Percentiles rank a stretch among this genome's conserved stretches.
These are phyloP conservation scores for Elymus sibiricus DNA, from an alignment of 176 grass and related monocot species.

Conservation along the genomic window DNA sequence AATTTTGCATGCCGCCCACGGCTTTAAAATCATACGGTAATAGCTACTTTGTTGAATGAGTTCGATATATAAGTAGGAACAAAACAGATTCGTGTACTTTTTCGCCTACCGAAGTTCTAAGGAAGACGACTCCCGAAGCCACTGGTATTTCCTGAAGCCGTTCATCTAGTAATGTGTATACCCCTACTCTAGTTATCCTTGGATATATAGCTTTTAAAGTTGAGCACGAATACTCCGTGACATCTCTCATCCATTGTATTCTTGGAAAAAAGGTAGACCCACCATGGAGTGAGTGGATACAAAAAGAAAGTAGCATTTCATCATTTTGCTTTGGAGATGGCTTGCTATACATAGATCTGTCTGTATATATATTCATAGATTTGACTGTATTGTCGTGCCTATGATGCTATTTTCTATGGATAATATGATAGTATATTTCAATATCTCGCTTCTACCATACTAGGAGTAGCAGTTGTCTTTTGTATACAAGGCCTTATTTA, in stretches of 20 bases:
- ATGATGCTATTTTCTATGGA: too few species aligned
- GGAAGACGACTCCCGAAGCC: neutral
- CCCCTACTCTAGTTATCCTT: neutral
- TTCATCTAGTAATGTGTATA: neutral
- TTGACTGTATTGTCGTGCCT: too few species aligned
- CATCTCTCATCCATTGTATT: neutral
- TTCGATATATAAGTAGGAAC: neutral
- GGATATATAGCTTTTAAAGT: neutral
- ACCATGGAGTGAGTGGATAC: neutral
- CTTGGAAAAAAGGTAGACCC: neutral
- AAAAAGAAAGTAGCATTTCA: neutral
- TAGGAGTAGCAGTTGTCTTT: too few species aligned
- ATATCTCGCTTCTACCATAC: too few species aligned
- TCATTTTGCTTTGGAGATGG: neutral
- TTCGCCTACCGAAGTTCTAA: neutral
- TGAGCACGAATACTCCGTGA: neutral
- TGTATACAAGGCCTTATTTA: too few species aligned
- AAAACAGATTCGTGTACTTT: neutral
- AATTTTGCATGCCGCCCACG: too few species aligned
- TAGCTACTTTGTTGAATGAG: neutral
- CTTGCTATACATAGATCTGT: neutral
- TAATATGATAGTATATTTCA: too few species aligned
- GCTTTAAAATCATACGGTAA: neutral
- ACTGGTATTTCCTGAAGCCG: neutral
- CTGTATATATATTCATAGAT: too few species aligned